These are phyloP conservation scores for Podaxis sp. DNA, from an alignment of 768 basidiomycete genomes.

Conservation along the genomic window DNA sequence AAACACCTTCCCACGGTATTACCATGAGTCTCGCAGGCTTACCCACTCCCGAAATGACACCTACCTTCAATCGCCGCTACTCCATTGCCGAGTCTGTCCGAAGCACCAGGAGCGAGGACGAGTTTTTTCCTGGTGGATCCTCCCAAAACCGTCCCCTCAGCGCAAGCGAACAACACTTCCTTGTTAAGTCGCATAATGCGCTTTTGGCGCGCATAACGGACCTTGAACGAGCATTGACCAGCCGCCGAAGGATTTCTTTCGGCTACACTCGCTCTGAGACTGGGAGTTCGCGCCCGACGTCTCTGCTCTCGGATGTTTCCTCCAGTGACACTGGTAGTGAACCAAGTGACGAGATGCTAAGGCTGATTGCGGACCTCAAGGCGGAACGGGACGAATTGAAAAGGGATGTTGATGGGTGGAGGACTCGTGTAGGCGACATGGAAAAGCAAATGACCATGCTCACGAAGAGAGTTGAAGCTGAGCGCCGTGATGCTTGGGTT, in stretches of 20 bases:
- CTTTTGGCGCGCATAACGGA: slow-evolving; percentile 81
- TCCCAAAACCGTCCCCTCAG: slow-evolving; percentile 54
- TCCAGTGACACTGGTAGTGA: slow-evolving; percentile 39
- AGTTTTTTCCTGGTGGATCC: slow-evolving; percentile 39
- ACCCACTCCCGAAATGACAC: slow-evolving; percentile 77
- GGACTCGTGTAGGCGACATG: slow-evolving; percentile 69
- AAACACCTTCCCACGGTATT: slow-evolving; percentile 44
- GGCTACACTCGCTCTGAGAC: slow-evolving; percentile 28
- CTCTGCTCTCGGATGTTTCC: slow-evolving; percentile 44
- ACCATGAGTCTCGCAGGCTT: slow-evolving; percentile 39
- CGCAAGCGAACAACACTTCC: slow-evolving; percentile 79
- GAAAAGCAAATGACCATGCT: slow-evolving; percentile 70
- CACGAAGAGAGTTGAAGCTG: slow-evolving; percentile 68
- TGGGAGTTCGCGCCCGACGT: slow-evolving; percentile 48
- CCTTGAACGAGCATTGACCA: slow-evolving; percentile 66
- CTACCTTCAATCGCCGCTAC: slow-evolving; percentile 39
- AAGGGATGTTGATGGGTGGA: slow-evolving; percentile 87
- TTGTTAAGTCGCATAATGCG: slow-evolving; percentile 80
- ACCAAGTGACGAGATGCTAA: slow-evolving; percentile 77
- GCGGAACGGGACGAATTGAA: slow-evolving; percentile 87
- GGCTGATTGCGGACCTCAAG: slow-evolving; percentile 74
- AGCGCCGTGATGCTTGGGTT: slow-evolving; percentile 81
- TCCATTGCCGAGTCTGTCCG: slow-evolving; percentile 30
- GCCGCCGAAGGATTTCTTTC: slow-evolving; percentile 34
- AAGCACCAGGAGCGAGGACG: slow-evolving; percentile 38